Evolutionary conservation across 805 yeast genomes (phyloP).

Genomic region (Myxozyma melibiosi): DNA sequence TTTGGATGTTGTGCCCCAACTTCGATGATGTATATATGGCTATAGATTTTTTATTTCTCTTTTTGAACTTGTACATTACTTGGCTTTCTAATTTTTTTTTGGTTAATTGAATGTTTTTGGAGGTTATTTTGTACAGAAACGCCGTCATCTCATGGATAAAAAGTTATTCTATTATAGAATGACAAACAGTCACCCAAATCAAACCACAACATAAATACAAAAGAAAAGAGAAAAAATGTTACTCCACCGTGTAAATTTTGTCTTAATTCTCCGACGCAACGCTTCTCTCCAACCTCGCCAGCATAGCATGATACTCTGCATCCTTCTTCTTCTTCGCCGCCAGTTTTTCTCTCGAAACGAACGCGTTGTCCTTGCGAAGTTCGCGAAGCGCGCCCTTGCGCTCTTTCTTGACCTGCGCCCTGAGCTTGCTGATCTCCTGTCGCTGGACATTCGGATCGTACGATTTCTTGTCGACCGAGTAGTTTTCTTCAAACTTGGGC

Average conservation of each 20-base stretch:
- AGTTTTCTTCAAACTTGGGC: constrained; percentile 94
- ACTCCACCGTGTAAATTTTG: constrained; percentile 47
- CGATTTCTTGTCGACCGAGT: constrained; percentile 92
- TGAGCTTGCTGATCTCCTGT: constrained; percentile 80
- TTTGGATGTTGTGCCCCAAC: constrained; percentile 28
- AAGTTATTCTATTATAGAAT: not conserved
- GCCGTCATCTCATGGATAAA: no score
- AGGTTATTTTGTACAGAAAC: not conserved
- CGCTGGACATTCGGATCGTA: constrained; percentile 81
- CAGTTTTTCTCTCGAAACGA: constrained; percentile 83
- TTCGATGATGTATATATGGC: constrained; percentile 7
- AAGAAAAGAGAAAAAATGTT: not conserved
- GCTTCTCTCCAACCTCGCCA: constrained; percentile 82
- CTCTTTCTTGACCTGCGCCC: constrained; percentile 86
- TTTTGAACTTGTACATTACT: not conserved
- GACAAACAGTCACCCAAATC: not conserved
- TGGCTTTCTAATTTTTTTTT: not conserved
- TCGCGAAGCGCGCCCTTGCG: constrained; percentile 85
- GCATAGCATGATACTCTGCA: constrained; percentile 81
- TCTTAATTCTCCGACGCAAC: constrained; percentile 71
- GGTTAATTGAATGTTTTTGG: not conserved
- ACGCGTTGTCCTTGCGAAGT: constrained; percentile 83
- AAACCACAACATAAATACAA: not conserved
- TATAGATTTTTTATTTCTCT: no score
- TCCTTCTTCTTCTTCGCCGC: constrained; percentile 73